Percentiles rank a stretch among this genome's conserved stretches.
Conservation (phyloP, 495 filamentous ascomycete species). For the Cryomyces minteri region DNA sequence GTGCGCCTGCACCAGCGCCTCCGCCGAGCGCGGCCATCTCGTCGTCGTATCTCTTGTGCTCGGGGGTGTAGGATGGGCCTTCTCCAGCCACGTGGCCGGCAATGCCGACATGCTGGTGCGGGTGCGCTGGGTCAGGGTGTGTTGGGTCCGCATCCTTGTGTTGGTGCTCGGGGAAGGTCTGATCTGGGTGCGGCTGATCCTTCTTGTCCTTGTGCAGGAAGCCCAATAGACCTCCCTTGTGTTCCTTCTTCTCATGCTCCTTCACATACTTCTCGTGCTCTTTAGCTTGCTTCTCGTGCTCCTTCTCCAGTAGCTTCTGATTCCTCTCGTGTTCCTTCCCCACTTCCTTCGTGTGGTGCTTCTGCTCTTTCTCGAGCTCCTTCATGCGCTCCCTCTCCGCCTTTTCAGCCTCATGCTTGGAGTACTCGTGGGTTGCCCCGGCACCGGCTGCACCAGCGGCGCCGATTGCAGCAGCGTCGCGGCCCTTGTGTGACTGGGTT, state of each 20-base stretch:
- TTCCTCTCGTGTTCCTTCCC: slow-evolving; percentile 4
- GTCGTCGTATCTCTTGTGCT: slow-evolving; percentile 7
- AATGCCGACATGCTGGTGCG: background rate
- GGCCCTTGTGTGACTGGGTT: background rate
- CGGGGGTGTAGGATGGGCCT: background rate
- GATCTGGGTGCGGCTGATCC: background rate
- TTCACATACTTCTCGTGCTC: slow-evolving; percentile 4
- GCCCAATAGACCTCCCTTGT: slow-evolving; percentile 9
- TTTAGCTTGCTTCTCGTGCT: slow-evolving; percentile 10
- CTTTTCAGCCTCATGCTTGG: slow-evolving; percentile 11
- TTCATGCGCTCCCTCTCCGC: slow-evolving; percentile 5
- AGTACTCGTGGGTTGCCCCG: slow-evolving; percentile 5
- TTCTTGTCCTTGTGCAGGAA: slow-evolving; percentile 18
- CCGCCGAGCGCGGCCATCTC: slow-evolving; percentile 3
- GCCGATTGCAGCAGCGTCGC: slow-evolving; percentile 6
- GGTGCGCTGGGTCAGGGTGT: background rate
- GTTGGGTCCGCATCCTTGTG: background rate
- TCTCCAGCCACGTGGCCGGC: slow-evolving; percentile 1
- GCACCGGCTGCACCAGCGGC: slow-evolving; percentile 6
- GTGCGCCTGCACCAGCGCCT: background rate
- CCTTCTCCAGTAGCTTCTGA: slow-evolving; percentile 3
- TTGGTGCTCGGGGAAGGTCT: background rate
- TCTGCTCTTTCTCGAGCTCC: slow-evolving; percentile 2
- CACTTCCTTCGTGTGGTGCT: slow-evolving; percentile 3
- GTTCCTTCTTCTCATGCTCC: slow-evolving; percentile 4